These are phyloP conservation scores for Termitomyces sp. DNA, from an alignment of 768 basidiomycete species.

Conservation along the genomic window DNA sequence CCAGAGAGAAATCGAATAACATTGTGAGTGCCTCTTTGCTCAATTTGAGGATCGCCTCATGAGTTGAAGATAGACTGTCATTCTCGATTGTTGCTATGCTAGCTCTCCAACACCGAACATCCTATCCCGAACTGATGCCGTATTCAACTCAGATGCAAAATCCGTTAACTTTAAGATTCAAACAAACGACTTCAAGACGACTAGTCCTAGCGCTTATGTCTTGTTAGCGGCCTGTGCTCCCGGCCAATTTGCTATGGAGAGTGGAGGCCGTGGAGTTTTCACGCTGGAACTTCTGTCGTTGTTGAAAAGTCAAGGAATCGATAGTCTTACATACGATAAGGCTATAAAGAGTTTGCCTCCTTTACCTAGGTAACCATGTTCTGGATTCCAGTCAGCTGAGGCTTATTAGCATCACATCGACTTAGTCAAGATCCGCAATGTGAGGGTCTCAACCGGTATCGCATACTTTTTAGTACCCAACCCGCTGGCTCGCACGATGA, in stretches of 20 bases:
- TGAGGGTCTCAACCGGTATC: too few species aligned
- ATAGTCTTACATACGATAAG: conserved; percentile 8
- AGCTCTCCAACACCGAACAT: neutral
- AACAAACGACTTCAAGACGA: neutral
- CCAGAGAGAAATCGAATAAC: conserved; percentile 10
- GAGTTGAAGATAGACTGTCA: conserved; percentile 6
- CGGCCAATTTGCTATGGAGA: conserved; percentile 6
- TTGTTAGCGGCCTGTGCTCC: conserved; percentile 11
- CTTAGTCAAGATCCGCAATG: too few species aligned
- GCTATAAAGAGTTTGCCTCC: conserved; percentile 3
- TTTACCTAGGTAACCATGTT: neutral
- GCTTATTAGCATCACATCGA: too few species aligned
- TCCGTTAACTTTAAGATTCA: too few species aligned
- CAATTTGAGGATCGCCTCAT: neutral
- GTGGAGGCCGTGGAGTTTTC: conserved; percentile 2
- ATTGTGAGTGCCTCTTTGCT: conserved; percentile 1
- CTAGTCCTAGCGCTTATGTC: neutral
- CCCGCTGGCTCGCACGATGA: too few species aligned
- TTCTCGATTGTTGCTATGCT: conserved; percentile 14
- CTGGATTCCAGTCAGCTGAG: too few species aligned
- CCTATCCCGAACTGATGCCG: neutral
- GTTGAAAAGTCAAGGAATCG: neutral
- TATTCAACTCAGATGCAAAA: too few species aligned
- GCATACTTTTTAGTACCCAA: too few species aligned
- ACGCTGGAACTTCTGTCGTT: conserved; percentile 2